phyloP scores from a whole-genome alignment of 2,329 filamentous ascomycete genomes.

The Penicillium italicum region DNA sequence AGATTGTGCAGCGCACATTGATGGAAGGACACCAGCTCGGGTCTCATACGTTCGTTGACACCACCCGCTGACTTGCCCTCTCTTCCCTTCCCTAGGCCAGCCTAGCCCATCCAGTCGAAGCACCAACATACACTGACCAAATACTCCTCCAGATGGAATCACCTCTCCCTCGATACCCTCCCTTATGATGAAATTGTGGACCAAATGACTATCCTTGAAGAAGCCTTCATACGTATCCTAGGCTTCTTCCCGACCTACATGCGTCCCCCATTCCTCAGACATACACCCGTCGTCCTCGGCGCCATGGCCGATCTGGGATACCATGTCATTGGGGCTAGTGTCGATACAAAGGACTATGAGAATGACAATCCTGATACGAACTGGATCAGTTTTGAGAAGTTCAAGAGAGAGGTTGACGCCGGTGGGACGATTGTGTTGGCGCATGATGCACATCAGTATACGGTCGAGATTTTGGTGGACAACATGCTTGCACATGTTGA shows the following conservation, averaged over 20 bases:
- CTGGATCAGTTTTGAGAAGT: constrained; percentile 31
- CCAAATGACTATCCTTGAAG: constrained; percentile 45
- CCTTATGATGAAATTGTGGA: constrained; percentile 29
- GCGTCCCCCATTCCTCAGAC: constrained; percentile 45
- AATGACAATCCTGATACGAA: constrained; percentile 32
- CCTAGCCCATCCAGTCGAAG: neutral
- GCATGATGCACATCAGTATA: constrained; percentile 40
- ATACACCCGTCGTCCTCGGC: constrained; percentile 30
- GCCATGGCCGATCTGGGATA: constrained; percentile 45
- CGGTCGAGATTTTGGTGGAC: constrained; percentile 32
- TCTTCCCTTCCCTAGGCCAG: neutral
- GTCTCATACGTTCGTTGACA: constrained; percentile 41
- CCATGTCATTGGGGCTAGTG: constrained; percentile 42
- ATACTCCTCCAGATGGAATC: constrained; percentile 33
- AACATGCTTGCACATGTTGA: constrained; percentile 38
- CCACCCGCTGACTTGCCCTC: constrained; percentile 2
- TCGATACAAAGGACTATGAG: constrained; percentile 46
- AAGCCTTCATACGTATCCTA: constrained; percentile 39
- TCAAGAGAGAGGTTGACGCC: constrained; percentile 29
- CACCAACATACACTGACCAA: neutral
- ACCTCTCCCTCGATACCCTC: constrained; percentile 39
- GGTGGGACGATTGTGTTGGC: constrained; percentile 35
- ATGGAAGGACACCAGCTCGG: constrained; percentile 46
- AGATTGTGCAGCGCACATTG: constrained; percentile 30
- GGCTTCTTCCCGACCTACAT: constrained; percentile 49